Conservation (phyloP, 2,329 filamentous ascomycete species). For the Aureobasidium sp. region DNA sequence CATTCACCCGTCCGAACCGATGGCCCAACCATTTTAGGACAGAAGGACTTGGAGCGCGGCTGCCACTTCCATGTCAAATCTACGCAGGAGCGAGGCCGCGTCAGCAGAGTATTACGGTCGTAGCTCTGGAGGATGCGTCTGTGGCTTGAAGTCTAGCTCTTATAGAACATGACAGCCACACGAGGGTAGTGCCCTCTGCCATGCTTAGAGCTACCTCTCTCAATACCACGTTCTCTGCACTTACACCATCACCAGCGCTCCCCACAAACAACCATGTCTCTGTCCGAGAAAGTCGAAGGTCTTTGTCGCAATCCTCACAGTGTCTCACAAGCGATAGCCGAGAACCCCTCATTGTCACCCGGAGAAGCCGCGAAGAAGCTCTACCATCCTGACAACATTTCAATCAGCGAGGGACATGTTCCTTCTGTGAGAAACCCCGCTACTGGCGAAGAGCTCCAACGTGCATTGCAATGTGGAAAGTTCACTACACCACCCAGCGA, state of each 20-base stretch:
- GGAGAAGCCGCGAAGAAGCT: constrained; percentile 49
- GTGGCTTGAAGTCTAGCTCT: not conserved
- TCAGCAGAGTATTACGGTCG: not conserved
- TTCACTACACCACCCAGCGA: constrained; percentile 61
- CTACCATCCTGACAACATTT: constrained; percentile 35
- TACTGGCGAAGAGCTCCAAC: constrained; percentile 41
- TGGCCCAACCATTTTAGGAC: not conserved
- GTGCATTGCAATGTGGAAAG: constrained; percentile 53
- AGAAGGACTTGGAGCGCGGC: not conserved
- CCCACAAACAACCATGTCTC: not conserved
- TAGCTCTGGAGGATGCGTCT: not conserved
- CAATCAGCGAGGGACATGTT: constrained; percentile 22
- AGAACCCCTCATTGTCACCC: constrained; percentile 46
- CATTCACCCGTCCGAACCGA: not conserved
- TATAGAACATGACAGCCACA: constrained; percentile 7
- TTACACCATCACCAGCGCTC: not conserved
- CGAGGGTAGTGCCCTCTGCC: not conserved
- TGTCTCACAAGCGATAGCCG: constrained; percentile 51
- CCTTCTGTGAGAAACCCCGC: constrained; percentile 16
- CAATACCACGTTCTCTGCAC: not conserved
- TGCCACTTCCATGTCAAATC: not conserved
- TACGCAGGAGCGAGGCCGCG: not conserved
- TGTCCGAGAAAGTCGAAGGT: constrained; percentile 39
- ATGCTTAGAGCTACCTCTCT: not conserved
- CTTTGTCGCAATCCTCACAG: constrained; percentile 47